Evolutionary conservation across 805 yeast genomes (phyloP).

Genomic region (Saturnispora bothae): DNA sequence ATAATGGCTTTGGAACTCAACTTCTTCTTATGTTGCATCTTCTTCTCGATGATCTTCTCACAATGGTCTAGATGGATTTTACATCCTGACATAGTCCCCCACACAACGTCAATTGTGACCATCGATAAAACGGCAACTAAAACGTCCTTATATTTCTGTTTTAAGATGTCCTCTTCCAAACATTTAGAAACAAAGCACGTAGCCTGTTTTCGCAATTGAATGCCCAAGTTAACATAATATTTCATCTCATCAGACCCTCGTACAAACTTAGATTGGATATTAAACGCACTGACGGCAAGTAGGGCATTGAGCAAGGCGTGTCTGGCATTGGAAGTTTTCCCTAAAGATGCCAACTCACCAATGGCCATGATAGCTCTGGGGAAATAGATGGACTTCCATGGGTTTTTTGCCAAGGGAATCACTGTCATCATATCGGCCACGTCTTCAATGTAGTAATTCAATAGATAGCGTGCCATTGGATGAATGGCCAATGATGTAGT

Average conservation of each 20-base stretch:
- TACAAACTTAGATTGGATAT: constrained; percentile 60
- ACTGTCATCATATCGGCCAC: constrained; percentile 71
- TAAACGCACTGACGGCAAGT: constrained; percentile 73
- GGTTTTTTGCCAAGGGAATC: constrained; percentile 59
- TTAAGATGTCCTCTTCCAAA: constrained; percentile 38
- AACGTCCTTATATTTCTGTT: constrained; percentile 73
- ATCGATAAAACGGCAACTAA: constrained; percentile 73
- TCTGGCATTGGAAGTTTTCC: constrained; percentile 64
- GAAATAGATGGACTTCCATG: constrained; percentile 81
- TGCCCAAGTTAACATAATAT: constrained; percentile 62
- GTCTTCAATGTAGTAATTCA: constrained; percentile 60
- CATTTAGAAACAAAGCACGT: constrained; percentile 54
- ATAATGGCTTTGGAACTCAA: constrained; percentile 67
- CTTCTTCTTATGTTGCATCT: constrained; percentile 55
- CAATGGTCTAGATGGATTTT: constrained; percentile 65
- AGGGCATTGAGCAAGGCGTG: constrained; percentile 71
- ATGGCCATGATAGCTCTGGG: constrained; percentile 75
- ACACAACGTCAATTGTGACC: constrained; percentile 80
- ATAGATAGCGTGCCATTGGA: constrained; percentile 60
- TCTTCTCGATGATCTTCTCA: constrained; percentile 59
- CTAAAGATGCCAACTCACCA: constrained; percentile 69
- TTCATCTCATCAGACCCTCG: constrained; percentile 59
- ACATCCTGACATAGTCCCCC: constrained; percentile 88
- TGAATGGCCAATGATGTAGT: constrained; percentile 51
- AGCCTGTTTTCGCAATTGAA: constrained; percentile 66